phyloP scores from a whole-genome alignment of 148 eudicot genomes.

The Polygonum maritimum region DNA sequence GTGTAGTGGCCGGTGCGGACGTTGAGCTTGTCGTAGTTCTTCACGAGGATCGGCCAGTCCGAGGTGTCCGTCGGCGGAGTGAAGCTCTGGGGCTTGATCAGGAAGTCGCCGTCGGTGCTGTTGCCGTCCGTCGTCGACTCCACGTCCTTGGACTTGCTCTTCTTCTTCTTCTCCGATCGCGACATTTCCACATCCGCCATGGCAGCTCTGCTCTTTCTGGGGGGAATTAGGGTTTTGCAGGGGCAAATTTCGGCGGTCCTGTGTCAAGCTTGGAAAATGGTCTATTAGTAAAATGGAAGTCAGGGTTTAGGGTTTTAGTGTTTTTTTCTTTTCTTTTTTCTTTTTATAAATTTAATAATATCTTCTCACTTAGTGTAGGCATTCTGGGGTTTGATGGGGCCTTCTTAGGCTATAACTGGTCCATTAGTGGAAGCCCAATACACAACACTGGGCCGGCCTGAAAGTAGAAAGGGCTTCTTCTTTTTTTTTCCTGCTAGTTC shows the following conservation, averaged over 20 bases:
- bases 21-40: constrained; percentile 72
- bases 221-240: constrained; percentile 1
- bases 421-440: too few species aligned
- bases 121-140: background rate
- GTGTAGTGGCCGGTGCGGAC: constrained; percentile 89
- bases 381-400: too few species aligned
- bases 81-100: constrained; percentile 66
- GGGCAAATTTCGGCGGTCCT: background rate
- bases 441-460: too few species aligned
- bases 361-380: too few species aligned
- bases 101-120: constrained; percentile 16
- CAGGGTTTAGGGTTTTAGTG: constrained; percentile 30
- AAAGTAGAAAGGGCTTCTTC: too few species aligned
- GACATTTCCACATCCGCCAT: constrained; percentile 47
- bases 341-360: too few species aligned
- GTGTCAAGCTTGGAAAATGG: background rate
- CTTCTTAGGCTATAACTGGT: too few species aligned
- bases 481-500: too few species aligned
- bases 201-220: constrained; percentile 12
- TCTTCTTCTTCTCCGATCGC: constrained; percentile 51
- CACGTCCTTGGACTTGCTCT: constrained; percentile 21
- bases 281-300: background rate
- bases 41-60: constrained; percentile 84
- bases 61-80: constrained; percentile 68
- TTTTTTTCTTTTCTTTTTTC: too few species aligned